These are phyloP conservation scores for Jackrogersella minutella DNA, from an alignment of 495 filamentous ascomycete genomes.

Conservation along the genomic window DNA sequence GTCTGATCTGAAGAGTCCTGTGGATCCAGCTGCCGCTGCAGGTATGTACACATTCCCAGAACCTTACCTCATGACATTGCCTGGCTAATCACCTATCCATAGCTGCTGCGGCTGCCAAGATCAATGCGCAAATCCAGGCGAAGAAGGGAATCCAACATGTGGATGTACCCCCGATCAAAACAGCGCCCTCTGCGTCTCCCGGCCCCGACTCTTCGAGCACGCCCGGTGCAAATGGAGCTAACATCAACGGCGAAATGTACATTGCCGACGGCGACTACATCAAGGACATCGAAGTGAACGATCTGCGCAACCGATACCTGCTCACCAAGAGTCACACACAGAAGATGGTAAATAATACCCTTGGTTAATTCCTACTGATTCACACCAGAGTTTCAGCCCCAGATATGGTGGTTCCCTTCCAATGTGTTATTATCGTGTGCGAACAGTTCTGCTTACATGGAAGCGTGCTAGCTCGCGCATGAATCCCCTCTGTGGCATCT, in stretches of 20 bases:
- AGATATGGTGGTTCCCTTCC: constrained; percentile 50
- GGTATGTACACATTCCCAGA: constrained; percentile 58
- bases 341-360: constrained; percentile 94
- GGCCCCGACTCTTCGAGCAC: constrained; percentile 25
- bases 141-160: constrained; percentile 94
- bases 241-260: constrained; percentile 85
- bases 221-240: constrained; percentile 55
- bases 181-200: constrained; percentile 47
- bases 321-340: constrained; percentile 97
- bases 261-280: constrained; percentile 96
- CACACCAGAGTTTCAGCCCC: constrained; percentile 63
- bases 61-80: background rate
- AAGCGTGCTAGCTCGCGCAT: constrained; percentile 74
- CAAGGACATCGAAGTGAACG: constrained; percentile 98
- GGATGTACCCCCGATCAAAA: constrained; percentile 87
- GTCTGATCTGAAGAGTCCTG: constrained; percentile 52
- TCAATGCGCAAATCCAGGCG: constrained; percentile 90
- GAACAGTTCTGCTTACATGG: constrained; percentile 84
- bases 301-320: constrained; percentile 94
- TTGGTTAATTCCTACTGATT: constrained; percentile 81
- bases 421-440: constrained; percentile 59
- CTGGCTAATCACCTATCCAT: constrained; percentile 40
- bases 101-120: constrained; percentile 92
- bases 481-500: constrained; percentile 87
- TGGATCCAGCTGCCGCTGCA: constrained; percentile 85